A percentile compares a stretch with the other conserved stretches of the same genome.
Evolutionary conservation across 192 early-diverging fungal genomes (phyloP).

Genomic region (Radiomyces spectabilis): DNA sequence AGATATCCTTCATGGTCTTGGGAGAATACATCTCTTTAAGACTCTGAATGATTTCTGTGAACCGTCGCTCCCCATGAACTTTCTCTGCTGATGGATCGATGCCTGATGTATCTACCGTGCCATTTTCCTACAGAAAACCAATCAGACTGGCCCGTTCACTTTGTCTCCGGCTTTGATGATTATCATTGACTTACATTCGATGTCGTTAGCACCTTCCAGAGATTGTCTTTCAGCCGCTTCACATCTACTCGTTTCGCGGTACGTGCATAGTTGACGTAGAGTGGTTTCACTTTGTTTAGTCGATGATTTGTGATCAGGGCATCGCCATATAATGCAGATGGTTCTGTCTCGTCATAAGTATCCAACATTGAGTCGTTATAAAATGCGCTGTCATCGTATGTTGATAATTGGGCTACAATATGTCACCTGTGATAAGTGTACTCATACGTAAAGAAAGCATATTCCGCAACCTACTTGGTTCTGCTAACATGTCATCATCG

Average conservation of each 20-base stretch:
- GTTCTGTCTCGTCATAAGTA: conserved; percentile 28
- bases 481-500: conserved; percentile 17
- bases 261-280: conserved; percentile 73
- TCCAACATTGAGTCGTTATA: conserved; percentile 30
- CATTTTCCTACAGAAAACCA: too few relatives aligned
- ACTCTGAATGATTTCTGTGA: conserved; percentile 65
- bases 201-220: conserved; percentile 73
- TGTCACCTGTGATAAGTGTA: background rate
- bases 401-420: background rate
- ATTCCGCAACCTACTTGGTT: background rate
- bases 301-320: conserved; percentile 27
- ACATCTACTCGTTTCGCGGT: conserved; percentile 93
- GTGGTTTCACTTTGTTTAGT: conserved; percentile 57
- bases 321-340: conserved; percentile 25
- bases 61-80: conserved; percentile 55
- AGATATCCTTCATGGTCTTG: conserved; percentile 83
- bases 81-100: background rate
- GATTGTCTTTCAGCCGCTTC: conserved; percentile 91
- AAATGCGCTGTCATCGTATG: conserved; percentile 12
- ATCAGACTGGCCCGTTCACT: too few relatives aligned
- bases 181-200: too few relatives aligned
- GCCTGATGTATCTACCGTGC: too few relatives aligned
- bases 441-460: too few relatives aligned
- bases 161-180: too few relatives aligned
- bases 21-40: conserved; percentile 71